Conservation (phyloP, 2,329 filamentous ascomycete species). For the Fusarium decemcellulare region DNA sequence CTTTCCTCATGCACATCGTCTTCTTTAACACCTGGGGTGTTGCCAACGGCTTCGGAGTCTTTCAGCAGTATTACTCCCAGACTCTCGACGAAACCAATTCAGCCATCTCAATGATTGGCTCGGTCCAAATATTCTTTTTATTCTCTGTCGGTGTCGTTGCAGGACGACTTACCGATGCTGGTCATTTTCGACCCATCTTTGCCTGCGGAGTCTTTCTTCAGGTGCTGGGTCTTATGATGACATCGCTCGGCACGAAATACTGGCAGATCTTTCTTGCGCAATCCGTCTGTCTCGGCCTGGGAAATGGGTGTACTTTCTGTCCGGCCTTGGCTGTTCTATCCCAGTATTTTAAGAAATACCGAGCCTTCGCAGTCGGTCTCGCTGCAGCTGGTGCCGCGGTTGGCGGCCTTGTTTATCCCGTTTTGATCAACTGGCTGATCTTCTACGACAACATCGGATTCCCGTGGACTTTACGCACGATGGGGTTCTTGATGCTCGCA, state of each 20-base stretch:
- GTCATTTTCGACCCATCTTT: slow-evolving; percentile 57
- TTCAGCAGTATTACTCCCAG: slow-evolving; percentile 61
- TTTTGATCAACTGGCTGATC: slow-evolving; percentile 59
- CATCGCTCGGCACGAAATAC: slow-evolving; percentile 58
- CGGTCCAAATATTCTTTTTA: slow-evolving; percentile 59
- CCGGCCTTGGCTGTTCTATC: slow-evolving; percentile 72
- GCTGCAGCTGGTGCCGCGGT: slow-evolving; percentile 70
- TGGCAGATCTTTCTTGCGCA: slow-evolving; percentile 66
- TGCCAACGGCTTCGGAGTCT: slow-evolving; percentile 61
- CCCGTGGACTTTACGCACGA: slow-evolving; percentile 65
- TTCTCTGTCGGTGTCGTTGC: slow-evolving; percentile 58
- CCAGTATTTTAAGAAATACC: slow-evolving; percentile 71
- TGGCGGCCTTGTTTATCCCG: slow-evolving; percentile 68
- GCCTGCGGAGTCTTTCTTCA: slow-evolving; percentile 55
- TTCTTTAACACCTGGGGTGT: slow-evolving; percentile 64
- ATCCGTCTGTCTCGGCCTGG: slow-evolving; percentile 63
- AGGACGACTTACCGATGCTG: slow-evolving; percentile 60
- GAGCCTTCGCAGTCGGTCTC: slow-evolving; percentile 71
- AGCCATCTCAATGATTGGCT: slow-evolving; percentile 61
- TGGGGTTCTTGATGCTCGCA: slow-evolving; percentile 61
- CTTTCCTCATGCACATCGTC: slow-evolving; percentile 53
- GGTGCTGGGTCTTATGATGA: slow-evolving; percentile 61
- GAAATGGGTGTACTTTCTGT: slow-evolving; percentile 69
- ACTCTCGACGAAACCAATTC: slow-evolving; percentile 51
- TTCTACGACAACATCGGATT: slow-evolving; percentile 64